phyloP scores from a whole-genome alignment of 257 asterid genomes.

The Leptodermis oblonga region DNA sequence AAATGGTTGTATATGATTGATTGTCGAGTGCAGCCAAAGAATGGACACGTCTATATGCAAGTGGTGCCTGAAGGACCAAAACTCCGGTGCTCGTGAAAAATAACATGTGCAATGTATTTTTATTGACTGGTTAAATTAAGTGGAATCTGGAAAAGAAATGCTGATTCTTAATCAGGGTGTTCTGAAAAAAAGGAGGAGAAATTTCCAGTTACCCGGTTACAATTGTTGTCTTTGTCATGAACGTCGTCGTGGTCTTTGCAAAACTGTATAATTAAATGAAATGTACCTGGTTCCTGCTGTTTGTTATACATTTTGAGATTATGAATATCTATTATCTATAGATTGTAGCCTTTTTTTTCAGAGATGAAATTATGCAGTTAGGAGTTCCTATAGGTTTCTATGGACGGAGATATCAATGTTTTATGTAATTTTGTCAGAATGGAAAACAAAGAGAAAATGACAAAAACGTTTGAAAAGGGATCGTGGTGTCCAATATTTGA shows the following conservation, averaged over 20 bases:
- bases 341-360: too few species aligned
- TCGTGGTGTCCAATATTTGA: background rate
- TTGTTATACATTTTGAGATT: background rate
- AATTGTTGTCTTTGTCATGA: constrained; percentile 22
- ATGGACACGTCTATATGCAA: constrained; percentile 94
- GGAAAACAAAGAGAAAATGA: too few species aligned
- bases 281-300: constrained; percentile 8
- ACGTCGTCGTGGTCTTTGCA: constrained; percentile 16
- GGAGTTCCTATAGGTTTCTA: too few species aligned
- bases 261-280: constrained; percentile 39
- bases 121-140: constrained; percentile 25
- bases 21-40: constrained; percentile 80
- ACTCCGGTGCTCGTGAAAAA: constrained; percentile 12
- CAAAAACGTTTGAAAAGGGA: too few species aligned
- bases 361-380: background rate
- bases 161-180: constrained; percentile 34
- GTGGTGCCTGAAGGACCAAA: constrained; percentile 58
- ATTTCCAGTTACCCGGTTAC: constrained; percentile 22
- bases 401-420: too few species aligned
- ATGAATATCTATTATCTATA: too few species aligned
- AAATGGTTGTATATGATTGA: constrained; percentile 6
- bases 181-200: too few species aligned
- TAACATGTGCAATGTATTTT: constrained; percentile 37
- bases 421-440: too few species aligned
- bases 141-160: constrained; percentile 28